These are phyloP conservation scores for Pseudocercospora ulei DNA, from an alignment of 2,329 filamentous ascomycete species.

Conservation along the genomic window DNA sequence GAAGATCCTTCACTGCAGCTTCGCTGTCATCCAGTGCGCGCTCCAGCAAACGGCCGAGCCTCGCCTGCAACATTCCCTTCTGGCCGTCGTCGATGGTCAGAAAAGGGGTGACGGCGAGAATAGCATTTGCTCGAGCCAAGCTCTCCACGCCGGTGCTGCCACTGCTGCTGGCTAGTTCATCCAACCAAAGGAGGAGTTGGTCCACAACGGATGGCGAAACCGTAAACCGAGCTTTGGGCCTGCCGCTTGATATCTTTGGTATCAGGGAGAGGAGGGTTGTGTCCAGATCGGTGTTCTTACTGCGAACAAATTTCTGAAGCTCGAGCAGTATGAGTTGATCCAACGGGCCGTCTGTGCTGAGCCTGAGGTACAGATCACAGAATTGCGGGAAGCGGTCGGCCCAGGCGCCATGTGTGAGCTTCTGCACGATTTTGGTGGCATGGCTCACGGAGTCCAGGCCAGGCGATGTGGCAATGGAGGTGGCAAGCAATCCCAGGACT, in stretches of 20 bases:
- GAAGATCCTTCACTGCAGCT: not conserved
- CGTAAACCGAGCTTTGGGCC: conserved; percentile 14
- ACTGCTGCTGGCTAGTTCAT: not conserved
- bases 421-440: conserved; percentile 55
- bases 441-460: conserved; percentile 64
- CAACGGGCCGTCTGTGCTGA: conserved; percentile 62
- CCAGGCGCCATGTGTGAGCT: conserved; percentile 55
- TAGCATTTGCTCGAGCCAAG: conserved; percentile 15
- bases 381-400: conserved; percentile 71
- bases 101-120: conserved; percentile 19
- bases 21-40: conserved; percentile 10
- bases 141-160: not conserved
- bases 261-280: conserved; percentile 15
- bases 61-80: conserved; percentile 2
- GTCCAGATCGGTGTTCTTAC: conserved; percentile 32
- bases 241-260: conserved; percentile 11
- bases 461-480: conserved; percentile 64
- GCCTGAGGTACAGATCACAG: conserved; percentile 67
- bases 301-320: conserved; percentile 73
- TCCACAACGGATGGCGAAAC: conserved; percentile 1
- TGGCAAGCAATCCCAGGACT: conserved; percentile 46
- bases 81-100: conserved; percentile 16
- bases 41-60: conserved; percentile 15
- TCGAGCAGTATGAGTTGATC: conserved; percentile 65
- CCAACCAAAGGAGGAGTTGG: conserved; percentile 2